These are phyloP conservation scores for Zizania palustris DNA, from an alignment of 202 grass and related monocot species.

Conservation along the genomic window DNA sequence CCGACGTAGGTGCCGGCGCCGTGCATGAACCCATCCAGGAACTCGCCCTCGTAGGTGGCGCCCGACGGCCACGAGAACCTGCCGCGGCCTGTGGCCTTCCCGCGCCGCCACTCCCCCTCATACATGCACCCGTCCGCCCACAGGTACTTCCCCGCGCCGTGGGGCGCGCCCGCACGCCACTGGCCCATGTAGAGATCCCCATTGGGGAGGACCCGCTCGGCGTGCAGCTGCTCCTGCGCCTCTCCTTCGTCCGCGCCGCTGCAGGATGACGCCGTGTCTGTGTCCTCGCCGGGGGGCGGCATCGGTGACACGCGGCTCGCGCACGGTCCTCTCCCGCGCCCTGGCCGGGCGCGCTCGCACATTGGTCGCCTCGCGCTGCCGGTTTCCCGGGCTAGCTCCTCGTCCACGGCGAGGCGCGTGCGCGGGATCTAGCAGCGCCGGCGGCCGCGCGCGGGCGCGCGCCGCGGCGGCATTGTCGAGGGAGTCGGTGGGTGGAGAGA, in stretches of 20 bases:
- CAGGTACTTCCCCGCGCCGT: slow-evolving; percentile 76
- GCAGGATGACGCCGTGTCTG: slow-evolving; percentile 46
- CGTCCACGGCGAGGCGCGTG: slow-evolving; percentile 18
- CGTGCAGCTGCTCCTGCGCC: slow-evolving; percentile 30
- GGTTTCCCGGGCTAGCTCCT: not conserved
- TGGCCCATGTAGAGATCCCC: slow-evolving; percentile 83
- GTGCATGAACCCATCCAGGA: slow-evolving; percentile 85
- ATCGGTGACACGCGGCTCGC: slow-evolving; percentile 63
- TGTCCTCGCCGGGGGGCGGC: slow-evolving; percentile 47
- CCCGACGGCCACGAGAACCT: slow-evolving; percentile 88
- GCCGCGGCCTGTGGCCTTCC: slow-evolving; percentile 74
- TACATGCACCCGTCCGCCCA: slow-evolving; percentile 96
- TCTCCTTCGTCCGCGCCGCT: slow-evolving; percentile 41
- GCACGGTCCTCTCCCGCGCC: slow-evolving; percentile 54
- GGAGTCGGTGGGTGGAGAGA: slow-evolving; percentile 45
- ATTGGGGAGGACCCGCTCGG: slow-evolving; percentile 64
- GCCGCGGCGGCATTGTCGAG: slow-evolving; percentile 54
- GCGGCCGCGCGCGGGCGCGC: slow-evolving; percentile 45
- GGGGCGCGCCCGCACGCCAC: slow-evolving; percentile 69
- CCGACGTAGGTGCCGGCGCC: slow-evolving; percentile 74
- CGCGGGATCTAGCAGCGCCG: slow-evolving; percentile 50
- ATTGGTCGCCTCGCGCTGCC: slow-evolving; percentile 50
- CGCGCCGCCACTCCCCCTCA: slow-evolving; percentile 80
- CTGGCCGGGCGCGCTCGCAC: slow-evolving; percentile 61
- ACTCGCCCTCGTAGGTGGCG: slow-evolving; percentile 93